phyloP scores from a whole-genome alignment of 106 monocot genomes.

The Gastrodia elata region DNA sequence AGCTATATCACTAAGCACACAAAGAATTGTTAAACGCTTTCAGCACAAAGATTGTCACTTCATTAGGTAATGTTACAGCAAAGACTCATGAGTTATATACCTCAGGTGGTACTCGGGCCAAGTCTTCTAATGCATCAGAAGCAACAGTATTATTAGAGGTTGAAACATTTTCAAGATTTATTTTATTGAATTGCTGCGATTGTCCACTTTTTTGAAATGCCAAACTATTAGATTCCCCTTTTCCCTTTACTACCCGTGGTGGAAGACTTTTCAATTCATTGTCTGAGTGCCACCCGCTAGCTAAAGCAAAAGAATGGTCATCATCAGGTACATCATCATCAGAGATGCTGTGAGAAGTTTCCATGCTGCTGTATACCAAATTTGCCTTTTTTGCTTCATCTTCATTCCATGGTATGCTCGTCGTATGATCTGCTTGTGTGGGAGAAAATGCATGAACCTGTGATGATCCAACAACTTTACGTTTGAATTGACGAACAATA shows the following conservation, averaged over 20 bases:
- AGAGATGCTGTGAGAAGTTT: conserved; percentile 56
- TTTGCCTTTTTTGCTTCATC: conserved; percentile 31
- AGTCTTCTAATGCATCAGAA: conserved; percentile 37
- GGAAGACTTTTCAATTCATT: conserved; percentile 78
- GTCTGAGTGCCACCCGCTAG: conserved; percentile 90
- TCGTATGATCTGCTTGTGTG: conserved; percentile 22
- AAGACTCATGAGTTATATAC: conserved; percentile 22
- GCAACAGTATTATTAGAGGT: conserved; percentile 17
- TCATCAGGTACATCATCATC: conserved; percentile 74
- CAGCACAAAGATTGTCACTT: too few relatives aligned
- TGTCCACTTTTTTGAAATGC: conserved; percentile 22
- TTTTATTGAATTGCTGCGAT: conserved; percentile 24
- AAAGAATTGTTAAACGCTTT: too few relatives aligned
- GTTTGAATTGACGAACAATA: conserved; percentile 94
- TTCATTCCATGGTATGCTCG: conserved; percentile 49
- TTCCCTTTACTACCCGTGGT: conserved; percentile 40
- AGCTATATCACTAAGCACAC: too few relatives aligned
- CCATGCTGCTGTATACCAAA: conserved; percentile 29
- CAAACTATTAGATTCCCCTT: conserved; percentile 25
- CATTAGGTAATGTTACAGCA: neutral
- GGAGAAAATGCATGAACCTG: conserved; percentile 27
- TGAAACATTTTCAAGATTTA: conserved; percentile 18
- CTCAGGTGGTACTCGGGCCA: conserved; percentile 75
- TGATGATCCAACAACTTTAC: conserved; percentile 64
- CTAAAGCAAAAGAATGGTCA: conserved; percentile 26